Base-by-base conservation (phyloP, 164 flowering plant genomes). In the Nelumbo lutea region DNA sequence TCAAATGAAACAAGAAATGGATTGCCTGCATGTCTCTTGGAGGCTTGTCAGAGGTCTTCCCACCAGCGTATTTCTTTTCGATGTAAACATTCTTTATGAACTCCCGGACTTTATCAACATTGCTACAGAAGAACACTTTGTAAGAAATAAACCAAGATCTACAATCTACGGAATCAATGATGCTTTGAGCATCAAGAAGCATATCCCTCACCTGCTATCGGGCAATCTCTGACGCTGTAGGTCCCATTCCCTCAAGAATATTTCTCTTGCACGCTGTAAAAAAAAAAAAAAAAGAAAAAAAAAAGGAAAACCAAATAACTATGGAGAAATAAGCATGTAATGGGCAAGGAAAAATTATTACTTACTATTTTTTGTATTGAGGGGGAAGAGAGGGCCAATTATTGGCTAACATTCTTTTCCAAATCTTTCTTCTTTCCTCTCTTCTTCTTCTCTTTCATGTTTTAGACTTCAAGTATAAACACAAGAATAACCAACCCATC, bases 251-350 rank as follows among this genome's bases (percentile, higher is more conserved):
- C 81, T 89, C 81, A 95, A 73, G 79, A 78, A 89, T 39, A 81
- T 81, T 65, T 95, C 98, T 77, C 93, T 83, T 43, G 98, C 97
- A 63, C 98, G 89, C 98, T 95, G 87, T 66, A 77, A 78, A 70
- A 11, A 67, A 50, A 44, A 59, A 73, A 75, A 39, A 27, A 27
- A 27, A 27, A 27, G 27, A 27, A 27, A 27, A 27, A 27, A 27
- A 27, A 27, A 27, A 27, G 27, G 27, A 27, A 27, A 27, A 27
- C 27, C 27, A 27, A 27, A 27, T 27, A 27, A 27, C 27, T 27
- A 27, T 27, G 27, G 27, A 27, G 27, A 27, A 27, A 27, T 27
- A 27, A 27, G 27, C 27, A 27, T 27, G 27, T 27, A 27, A 27
- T 27, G 27, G 27, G 27, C 27, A 27, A 27, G 27, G 27, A 27